Percentiles rank a stretch among this genome's conserved stretches.
Conservation (phyloP, 495 filamentous ascomycete species). For the Podospora tetraspora region DNA sequence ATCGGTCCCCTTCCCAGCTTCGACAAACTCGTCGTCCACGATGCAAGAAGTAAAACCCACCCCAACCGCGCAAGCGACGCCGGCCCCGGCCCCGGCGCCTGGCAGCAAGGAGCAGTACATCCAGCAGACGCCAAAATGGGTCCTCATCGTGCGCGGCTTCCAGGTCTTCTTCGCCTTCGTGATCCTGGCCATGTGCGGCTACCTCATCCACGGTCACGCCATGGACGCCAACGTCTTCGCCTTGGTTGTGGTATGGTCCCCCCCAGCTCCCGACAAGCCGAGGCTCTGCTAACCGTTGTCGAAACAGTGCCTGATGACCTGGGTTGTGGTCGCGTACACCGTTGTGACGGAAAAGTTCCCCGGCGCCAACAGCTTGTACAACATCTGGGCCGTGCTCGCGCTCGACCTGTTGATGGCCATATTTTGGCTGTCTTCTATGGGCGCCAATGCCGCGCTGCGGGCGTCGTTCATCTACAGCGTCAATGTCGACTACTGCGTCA, state of each 20-base stretch:
- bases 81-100: neutral
- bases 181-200: constrained; percentile 35
- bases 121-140: constrained; percentile 35
- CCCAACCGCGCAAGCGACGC: neutral
- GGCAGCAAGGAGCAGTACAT: constrained; percentile 13
- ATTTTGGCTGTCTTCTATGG: constrained; percentile 46
- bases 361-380: constrained; percentile 33
- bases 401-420: constrained; percentile 43
- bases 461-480: constrained; percentile 33
- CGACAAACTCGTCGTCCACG: constrained; percentile 1
- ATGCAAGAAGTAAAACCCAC: constrained; percentile 7
- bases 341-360: constrained; percentile 39
- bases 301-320: constrained; percentile 41
- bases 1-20: neutral
- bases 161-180: constrained; percentile 38
- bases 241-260: constrained; percentile 39
- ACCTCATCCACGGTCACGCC: constrained; percentile 42
- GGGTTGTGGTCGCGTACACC: constrained; percentile 37
- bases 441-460: constrained; percentile 37
- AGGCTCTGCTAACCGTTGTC: neutral
- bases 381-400: constrained; percentile 44
- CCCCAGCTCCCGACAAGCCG: neutral
- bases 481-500: constrained; percentile 27
- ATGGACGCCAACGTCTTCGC: constrained; percentile 29
- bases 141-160: constrained; percentile 34